Percentiles rank a stretch among this genome's conserved stretches.
These are phyloP conservation scores for Lenwebbia sp. DNA, from an alignment of 345 rosid species.

Conservation along the genomic window DNA sequence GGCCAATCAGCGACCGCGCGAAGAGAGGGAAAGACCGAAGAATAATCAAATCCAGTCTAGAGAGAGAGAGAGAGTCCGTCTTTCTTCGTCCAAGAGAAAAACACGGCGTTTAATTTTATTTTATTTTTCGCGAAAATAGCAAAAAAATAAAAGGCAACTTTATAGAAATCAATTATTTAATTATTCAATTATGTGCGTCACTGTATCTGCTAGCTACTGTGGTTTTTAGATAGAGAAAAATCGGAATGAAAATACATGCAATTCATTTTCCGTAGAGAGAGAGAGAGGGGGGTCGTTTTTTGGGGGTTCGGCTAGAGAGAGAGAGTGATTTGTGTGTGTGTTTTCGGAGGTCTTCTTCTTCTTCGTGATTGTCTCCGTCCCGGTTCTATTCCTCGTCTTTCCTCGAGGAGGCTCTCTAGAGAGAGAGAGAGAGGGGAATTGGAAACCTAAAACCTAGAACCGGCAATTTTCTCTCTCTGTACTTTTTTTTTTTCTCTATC, in stretches of 20 bases:
- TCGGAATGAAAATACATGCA: not conserved
- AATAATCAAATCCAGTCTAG: not conserved
- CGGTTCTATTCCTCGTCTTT: not conserved
- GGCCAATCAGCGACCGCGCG: not conserved
- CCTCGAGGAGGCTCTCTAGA: not conserved
- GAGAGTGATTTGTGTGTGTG: not conserved
- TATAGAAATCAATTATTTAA: not conserved
- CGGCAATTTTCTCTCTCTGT: not conserved
- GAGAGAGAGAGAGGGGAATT: not conserved
- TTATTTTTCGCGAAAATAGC: too few species aligned
- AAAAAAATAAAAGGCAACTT: not conserved
- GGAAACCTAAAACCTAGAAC: not conserved
- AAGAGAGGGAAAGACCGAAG: not conserved
- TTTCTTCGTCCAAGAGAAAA: not conserved
- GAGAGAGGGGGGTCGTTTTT: not conserved
- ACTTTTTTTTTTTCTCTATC: too few species aligned
- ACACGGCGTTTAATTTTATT: not conserved
- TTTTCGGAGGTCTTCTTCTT: not conserved
- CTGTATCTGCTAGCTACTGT: not conserved
- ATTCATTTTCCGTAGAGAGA: not conserved
- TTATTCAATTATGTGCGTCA: not conserved
- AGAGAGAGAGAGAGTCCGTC: not conserved
- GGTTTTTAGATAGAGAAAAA: not conserved
- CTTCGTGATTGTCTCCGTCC: slow-evolving; percentile 2
- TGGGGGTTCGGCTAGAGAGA: not conserved